These are phyloP conservation scores for Cadophora sp. DNA, from an alignment of 2,329 filamentous ascomycete species.

Conservation along the genomic window DNA sequence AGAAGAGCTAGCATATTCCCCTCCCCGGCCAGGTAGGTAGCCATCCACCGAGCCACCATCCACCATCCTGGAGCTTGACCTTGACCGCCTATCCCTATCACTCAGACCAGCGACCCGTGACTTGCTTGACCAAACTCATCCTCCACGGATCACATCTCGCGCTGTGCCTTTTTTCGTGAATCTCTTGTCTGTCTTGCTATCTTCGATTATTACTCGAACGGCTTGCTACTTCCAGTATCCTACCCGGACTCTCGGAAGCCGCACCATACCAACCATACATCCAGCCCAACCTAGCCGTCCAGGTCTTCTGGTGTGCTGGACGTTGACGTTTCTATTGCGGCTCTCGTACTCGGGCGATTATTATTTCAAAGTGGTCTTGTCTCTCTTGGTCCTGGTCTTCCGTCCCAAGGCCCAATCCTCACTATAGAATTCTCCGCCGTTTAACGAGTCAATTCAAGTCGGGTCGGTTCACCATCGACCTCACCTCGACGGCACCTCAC, in stretches of 20 bases:
- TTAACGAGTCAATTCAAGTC: not conserved
- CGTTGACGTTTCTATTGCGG: not conserved
- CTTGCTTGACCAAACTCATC: not conserved
- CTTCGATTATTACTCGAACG: not conserved
- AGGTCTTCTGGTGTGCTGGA: not conserved
- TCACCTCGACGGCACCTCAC: not conserved
- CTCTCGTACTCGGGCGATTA: not conserved
- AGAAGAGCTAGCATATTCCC: not conserved
- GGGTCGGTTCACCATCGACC: conserved; percentile 5
- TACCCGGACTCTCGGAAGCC: not conserved
- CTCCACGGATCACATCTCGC: not conserved
- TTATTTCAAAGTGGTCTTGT: not conserved
- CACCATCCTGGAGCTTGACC: not conserved
- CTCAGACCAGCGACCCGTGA: conserved; percentile 4
- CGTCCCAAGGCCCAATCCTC: not conserved
- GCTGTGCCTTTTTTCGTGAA: not conserved
- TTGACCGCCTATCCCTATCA: conserved; percentile 2
- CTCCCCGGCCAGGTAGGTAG: not conserved
- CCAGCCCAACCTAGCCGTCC: not conserved
- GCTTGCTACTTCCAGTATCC: not conserved
- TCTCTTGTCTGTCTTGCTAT: not conserved
- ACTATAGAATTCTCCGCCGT: conserved; percentile 5
- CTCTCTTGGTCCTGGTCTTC: not conserved
- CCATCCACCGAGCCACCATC: not conserved
- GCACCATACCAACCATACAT: not conserved